These are phyloP conservation scores for Panaeolus cyanescens DNA, from an alignment of 768 basidiomycete species.

Conservation along the genomic window DNA sequence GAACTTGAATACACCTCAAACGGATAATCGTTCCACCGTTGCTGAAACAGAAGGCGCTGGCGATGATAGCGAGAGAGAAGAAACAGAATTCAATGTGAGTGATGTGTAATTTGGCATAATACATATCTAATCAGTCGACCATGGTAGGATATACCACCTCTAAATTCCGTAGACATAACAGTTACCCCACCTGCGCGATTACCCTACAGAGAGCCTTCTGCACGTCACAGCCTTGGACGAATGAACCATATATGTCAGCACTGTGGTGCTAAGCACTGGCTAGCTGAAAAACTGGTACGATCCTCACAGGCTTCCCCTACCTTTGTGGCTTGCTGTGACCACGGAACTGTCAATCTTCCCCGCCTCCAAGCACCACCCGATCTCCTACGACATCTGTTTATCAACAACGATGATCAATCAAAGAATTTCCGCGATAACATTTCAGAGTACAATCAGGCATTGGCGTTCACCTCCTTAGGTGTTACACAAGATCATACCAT, in stretches of 20 bases:
- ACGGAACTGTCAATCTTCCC: not conserved
- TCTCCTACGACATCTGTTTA: not conserved
- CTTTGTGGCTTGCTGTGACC: not conserved
- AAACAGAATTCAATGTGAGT: no score
- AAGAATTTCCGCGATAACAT: slow-evolving; percentile 3
- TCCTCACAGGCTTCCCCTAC: not conserved
- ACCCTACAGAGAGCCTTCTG: not conserved
- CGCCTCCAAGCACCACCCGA: not conserved
- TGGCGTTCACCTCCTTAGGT: slow-evolving; percentile 5
- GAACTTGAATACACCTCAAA: no score
- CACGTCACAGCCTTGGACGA: not conserved
- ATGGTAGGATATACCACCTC: not conserved
- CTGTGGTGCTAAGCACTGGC: slow-evolving; percentile 2
- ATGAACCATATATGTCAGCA: not conserved
- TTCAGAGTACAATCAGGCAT: slow-evolving; percentile 2
- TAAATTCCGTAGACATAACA: not conserved
- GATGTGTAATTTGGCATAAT: no score
- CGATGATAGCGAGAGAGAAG: no score
- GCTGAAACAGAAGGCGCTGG: no score
- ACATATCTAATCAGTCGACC: not conserved
- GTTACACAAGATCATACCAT: not conserved
- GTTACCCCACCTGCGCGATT: no score
- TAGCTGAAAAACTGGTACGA: not conserved
- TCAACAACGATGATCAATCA: not conserved
- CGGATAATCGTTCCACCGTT: no score